Evolutionary conservation across 805 yeast species (phyloP).

Genomic region (Candida silvicultrix): DNA sequence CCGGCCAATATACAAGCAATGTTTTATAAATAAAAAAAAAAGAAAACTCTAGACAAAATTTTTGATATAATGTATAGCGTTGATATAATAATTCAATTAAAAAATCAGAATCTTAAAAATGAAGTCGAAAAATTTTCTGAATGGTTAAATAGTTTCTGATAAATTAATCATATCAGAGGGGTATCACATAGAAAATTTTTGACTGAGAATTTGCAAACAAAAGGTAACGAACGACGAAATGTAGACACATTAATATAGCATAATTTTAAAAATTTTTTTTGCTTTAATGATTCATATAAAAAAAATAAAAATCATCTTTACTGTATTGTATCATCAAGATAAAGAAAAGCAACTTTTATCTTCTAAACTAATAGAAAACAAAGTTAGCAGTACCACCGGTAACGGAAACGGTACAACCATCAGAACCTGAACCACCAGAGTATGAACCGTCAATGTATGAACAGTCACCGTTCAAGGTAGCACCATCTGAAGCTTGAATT

Average conservation of each 20-base stretch:
- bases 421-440: conserved; percentile 55
- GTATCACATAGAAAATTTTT: background rate
- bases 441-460: conserved; percentile 71
- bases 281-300: too few relatives aligned
- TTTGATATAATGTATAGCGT: background rate
- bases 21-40: background rate
- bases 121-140: background rate
- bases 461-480: conserved; percentile 68
- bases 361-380: conserved; percentile 51
- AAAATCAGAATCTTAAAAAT: background rate
- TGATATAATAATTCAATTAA: too few relatives aligned
- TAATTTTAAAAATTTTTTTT: background rate
- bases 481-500: conserved; percentile 66
- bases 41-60: background rate
- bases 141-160: background rate
- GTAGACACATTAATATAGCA: background rate
- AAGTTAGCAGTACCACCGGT: conserved; percentile 77
- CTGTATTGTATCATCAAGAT: background rate
- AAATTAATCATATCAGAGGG: background rate
- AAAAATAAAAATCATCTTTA: background rate
- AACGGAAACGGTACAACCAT: conserved; percentile 93
- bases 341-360: background rate
- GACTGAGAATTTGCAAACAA: background rate
- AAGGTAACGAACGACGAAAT: background rate
- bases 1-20: background rate